Conservation (phyloP, 305 asterid genomes). For the Euphrasia arctica region DNA sequence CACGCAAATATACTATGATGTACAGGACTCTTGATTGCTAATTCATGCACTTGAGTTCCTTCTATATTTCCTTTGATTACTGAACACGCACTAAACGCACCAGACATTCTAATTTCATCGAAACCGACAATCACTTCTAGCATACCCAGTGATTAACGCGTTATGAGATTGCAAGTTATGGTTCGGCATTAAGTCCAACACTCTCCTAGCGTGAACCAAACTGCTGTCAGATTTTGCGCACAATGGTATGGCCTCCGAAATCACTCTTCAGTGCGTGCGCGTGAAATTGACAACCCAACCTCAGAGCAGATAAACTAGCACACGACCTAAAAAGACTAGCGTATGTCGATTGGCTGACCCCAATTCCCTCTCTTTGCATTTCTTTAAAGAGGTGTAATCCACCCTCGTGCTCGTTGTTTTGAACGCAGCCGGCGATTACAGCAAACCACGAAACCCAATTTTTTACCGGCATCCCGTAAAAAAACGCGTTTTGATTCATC, state of each 20-base stretch:
- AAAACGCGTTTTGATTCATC: constrained; percentile 44
- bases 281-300: constrained; percentile 71
- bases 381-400: constrained; percentile 64
- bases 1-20: constrained; percentile 51
- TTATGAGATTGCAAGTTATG: constrained; percentile 75
- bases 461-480: constrained; percentile 56
- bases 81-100: constrained; percentile 77
- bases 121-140: constrained; percentile 66
- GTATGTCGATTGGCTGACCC: constrained; percentile 74
- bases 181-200: constrained; percentile 51
- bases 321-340: constrained; percentile 80
- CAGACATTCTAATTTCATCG: constrained; percentile 78
- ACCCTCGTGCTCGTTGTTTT: constrained; percentile 43
- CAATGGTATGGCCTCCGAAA: constrained; percentile 61
- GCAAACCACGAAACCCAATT: constrained; percentile 94
- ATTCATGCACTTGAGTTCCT: constrained; percentile 76
- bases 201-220: constrained; percentile 49
- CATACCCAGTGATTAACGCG: constrained; percentile 72
- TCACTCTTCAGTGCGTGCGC: constrained; percentile 68
- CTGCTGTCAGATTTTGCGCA: constrained; percentile 54
- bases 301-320: constrained; percentile 54
- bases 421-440: constrained; percentile 67
- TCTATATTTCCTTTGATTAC: constrained; percentile 45
- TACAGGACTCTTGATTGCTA: constrained; percentile 63
- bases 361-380: constrained; percentile 68